Evolutionary conservation across 2,329 filamentous ascomycete genomes (phyloP).

Genomic region (Paraphoma sp.): DNA sequence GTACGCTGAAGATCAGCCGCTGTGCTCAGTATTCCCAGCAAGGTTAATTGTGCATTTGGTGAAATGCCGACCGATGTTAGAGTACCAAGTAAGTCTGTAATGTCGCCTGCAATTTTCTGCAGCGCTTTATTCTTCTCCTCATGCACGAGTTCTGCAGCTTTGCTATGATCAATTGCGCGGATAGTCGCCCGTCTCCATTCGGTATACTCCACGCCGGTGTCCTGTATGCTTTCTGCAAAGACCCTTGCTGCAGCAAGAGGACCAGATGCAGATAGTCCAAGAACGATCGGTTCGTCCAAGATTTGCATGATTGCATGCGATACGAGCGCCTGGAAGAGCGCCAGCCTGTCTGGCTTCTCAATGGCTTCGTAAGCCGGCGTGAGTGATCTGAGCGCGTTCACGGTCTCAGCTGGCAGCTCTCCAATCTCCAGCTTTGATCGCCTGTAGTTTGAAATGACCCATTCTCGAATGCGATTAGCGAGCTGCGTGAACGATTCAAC

Average conservation of each 20-base stretch:
- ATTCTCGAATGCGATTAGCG: constrained; percentile 74
- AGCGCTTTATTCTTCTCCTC: constrained; percentile 17
- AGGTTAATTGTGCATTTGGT: constrained; percentile 17
- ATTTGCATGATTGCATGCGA: constrained; percentile 33
- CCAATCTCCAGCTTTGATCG: constrained; percentile 59
- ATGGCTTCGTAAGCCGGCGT: constrained; percentile 19
- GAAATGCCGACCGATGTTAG: constrained; percentile 30
- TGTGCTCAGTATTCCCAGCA: constrained; percentile 30
- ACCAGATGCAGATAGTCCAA: constrained; percentile 35
- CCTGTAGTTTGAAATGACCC: constrained; percentile 74
- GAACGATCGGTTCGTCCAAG: constrained; percentile 30
- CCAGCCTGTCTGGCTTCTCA: constrained; percentile 31
- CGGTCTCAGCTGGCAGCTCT: constrained; percentile 23
- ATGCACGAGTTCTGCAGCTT: constrained; percentile 10
- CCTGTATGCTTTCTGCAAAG: constrained; percentile 26
- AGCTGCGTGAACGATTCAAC: constrained; percentile 67
- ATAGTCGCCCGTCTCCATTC: constrained; percentile 42
- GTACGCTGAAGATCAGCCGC: constrained; percentile 35
- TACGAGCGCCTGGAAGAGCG: constrained; percentile 42
- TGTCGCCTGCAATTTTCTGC: constrained; percentile 23
- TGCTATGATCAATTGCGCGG: constrained; percentile 29
- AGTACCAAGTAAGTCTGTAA: constrained; percentile 30
- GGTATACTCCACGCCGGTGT: constrained; percentile 20
- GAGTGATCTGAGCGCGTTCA: constrained; percentile 21
- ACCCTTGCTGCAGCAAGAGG: constrained; percentile 22